Evolutionary conservation across 192 early-diverging fungal genomes (phyloP).

Genomic region (Dimargaris xerosporica): DNA sequence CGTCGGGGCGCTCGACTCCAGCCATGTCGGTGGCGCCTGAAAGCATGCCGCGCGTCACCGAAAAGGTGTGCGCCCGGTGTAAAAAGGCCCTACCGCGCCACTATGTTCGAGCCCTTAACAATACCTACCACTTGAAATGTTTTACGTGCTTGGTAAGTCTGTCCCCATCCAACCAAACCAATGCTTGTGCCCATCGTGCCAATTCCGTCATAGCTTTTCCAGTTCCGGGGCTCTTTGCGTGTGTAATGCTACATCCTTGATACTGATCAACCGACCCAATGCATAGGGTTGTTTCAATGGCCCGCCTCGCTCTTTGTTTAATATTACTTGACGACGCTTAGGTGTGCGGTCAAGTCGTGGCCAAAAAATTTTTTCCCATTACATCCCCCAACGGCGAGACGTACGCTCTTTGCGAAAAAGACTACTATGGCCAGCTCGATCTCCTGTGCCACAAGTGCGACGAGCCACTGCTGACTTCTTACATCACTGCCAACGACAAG

Average conservation of each 20-base stretch:
- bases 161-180: background rate
- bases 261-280: background rate
- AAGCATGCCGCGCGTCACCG: background rate
- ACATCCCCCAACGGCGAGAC: constrained; percentile 35
- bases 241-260: constrained; percentile 1
- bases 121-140: constrained; percentile 84
- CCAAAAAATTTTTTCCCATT: constrained; percentile 74
- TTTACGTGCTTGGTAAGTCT: constrained; percentile 80
- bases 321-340: constrained; percentile 14
- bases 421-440: constrained; percentile 73
- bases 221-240: background rate
- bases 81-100: constrained; percentile 59
- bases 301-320: constrained; percentile 9
- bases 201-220: constrained; percentile 3
- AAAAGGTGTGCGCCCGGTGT: constrained; percentile 49
- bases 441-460: constrained; percentile 78
- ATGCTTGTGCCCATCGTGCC: background rate
- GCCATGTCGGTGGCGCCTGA: background rate
- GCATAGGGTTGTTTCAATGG: background rate
- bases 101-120: constrained; percentile 74
- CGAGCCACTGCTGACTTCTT: constrained; percentile 71
- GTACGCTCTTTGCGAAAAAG: constrained; percentile 66
- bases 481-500: constrained; percentile 79
- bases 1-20: too few species aligned
- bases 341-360: constrained; percentile 66